Evolutionary conservation across 2,329 filamentous ascomycete species (phyloP).

Genomic region (Emydomyces testavorans): DNA sequence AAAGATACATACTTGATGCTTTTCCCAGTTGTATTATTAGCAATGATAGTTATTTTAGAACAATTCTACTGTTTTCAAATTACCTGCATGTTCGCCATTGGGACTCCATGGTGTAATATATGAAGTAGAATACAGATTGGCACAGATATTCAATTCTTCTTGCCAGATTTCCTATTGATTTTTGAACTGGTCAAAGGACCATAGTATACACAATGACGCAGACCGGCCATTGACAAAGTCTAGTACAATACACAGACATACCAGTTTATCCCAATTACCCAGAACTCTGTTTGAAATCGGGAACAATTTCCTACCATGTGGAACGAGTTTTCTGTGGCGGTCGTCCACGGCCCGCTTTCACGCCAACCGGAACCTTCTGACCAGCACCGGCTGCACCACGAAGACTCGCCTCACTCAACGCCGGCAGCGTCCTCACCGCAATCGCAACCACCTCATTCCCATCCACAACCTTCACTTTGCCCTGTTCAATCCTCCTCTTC

Average conservation of each 20-base stretch:
- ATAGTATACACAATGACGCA: background rate
- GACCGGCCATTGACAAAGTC: background rate
- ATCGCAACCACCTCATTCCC: conserved; percentile 31
- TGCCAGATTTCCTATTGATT: background rate
- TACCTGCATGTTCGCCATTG: background rate
- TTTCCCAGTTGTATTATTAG: background rate
- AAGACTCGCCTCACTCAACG: conserved; percentile 20
- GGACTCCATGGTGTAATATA: background rate
- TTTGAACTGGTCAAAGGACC: background rate
- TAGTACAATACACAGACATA: background rate
- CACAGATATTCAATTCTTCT: background rate
- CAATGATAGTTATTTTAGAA: background rate
- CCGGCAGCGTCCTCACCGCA: conserved; percentile 25
- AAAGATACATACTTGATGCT: background rate
- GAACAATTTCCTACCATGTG: background rate
- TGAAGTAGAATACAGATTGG: background rate
- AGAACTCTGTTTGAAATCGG: background rate
- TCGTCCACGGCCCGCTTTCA: conserved; percentile 2
- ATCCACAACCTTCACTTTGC: conserved; percentile 37
- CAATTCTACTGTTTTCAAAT: background rate
- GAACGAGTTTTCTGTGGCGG: background rate
- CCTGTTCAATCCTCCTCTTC: conserved; percentile 44
- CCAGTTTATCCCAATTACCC: background rate
- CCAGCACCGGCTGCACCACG: background rate
- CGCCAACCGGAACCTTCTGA: conserved; percentile 10